Base-by-base conservation (phyloP, 2,329 filamentous ascomycete species). In the Beauveria pseudobassiana region DNA sequence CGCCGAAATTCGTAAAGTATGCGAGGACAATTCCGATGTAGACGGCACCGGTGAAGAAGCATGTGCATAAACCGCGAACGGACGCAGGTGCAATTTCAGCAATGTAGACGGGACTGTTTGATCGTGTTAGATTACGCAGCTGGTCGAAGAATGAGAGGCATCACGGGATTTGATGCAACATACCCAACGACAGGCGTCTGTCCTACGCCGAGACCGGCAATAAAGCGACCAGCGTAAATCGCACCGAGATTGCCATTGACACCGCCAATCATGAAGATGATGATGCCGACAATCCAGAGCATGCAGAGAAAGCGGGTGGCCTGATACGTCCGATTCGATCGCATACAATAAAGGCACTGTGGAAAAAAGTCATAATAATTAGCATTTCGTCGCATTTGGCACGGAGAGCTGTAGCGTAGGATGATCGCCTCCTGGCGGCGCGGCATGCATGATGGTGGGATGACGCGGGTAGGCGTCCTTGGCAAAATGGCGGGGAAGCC, bases 21-120 rank as follows among this genome's bases (percentile, higher is more conserved):
- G 87, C 88, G 18, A 93, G 78, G 67, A 93, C 88, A 64, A 92
- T 90, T 26, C 89, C 90, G 59, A 90, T 74, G 69, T 93, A 93
- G 24, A 93, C 89, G 55, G 75, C 75, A 3, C 76, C 76, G 9
- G 75, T 78, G 68, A 78, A 78, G 68, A 77, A 73, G 63, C 76
- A 88, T 1, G 89, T 90, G 69, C 88, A 91, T 24, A 93, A 82
- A 65, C 90, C 88, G 60, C 88, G 83, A 63, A 90, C 79, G 1
- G 85, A 82, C 2, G 86, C 83, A 0, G 88, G 88, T 0, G 88
- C 82, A 45, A 89, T 86, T 73, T 91, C 88, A 5, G 87, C 86
- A 30, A 91, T 83, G 71, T 91, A 91, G 1, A 90, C 82, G 0
- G 88, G 88, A 0, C 72, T 74, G 28, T 50, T 20, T 7, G 10